Conservation (phyloP, 768 basidiomycete genomes). For the Hirschioporus abietinus region DNA sequence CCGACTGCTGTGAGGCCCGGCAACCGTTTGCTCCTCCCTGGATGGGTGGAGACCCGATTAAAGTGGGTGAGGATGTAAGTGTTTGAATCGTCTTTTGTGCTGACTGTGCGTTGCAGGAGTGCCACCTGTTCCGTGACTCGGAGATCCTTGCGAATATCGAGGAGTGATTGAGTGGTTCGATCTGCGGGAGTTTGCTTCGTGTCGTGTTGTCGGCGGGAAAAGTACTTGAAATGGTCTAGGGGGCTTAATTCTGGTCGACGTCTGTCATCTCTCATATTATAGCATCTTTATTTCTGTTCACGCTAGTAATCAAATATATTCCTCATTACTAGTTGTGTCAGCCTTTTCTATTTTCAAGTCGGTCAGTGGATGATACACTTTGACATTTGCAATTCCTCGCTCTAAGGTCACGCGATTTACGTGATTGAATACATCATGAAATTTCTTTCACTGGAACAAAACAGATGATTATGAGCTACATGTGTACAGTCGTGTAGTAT, state of each 20-base stretch:
- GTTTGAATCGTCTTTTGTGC: constrained; percentile 5
- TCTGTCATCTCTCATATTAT: not conserved
- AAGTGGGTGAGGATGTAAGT: constrained; percentile 93
- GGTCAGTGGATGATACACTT: no score
- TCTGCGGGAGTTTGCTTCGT: not conserved
- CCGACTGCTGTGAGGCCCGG: constrained; percentile 83
- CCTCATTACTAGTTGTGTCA: no score
- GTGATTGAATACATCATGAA: no score
- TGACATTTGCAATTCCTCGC: no score
- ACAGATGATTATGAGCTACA: no score
- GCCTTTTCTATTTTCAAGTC: no score
- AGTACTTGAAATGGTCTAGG: not conserved
- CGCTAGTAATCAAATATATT: not conserved
- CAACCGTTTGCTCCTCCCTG: constrained; percentile 89
- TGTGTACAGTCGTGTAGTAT: no score
- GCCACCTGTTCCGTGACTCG: constrained; percentile 87
- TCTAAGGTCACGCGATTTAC: no score
- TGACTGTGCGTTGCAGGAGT: constrained; percentile 58
- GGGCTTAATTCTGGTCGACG: no score
- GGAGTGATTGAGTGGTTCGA: constrained; percentile 47
- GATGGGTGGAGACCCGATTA: constrained; percentile 94
- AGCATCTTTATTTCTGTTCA: not conserved
- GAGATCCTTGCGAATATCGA: constrained; percentile 96
- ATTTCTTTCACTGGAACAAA: no score
- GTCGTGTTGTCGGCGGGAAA: not conserved